phyloP scores from a whole-genome alignment of 441 rosid genomes.

The Croton laevigatus region DNA sequence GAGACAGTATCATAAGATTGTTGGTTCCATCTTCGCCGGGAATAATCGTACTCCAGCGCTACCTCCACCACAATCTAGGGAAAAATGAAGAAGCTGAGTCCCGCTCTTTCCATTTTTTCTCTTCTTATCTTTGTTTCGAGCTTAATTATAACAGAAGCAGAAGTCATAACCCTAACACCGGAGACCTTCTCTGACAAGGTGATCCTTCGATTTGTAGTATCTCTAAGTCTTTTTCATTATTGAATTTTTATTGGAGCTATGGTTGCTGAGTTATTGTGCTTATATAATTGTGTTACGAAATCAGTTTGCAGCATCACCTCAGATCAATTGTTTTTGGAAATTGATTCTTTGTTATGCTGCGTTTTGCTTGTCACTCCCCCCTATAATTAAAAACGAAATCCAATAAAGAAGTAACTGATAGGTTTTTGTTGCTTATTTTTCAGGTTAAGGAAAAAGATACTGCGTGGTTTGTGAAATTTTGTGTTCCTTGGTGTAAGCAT shows the following conservation, averaged over 20 bases:
- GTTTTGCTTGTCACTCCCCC: no score
- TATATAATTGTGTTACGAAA: constrained; percentile 2
- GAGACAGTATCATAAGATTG: neutral
- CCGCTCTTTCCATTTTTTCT: neutral
- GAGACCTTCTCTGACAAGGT: constrained; percentile 97
- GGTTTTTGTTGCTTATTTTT: neutral
- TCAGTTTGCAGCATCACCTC: neutral
- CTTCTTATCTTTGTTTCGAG: neutral
- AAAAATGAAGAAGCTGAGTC: neutral
- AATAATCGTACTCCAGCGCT: neutral
- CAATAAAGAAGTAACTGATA: neutral
- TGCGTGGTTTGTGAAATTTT: constrained; percentile 91
- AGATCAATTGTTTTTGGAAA: no score
- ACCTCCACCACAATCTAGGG: neutral
- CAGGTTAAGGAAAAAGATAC: constrained; percentile 97
- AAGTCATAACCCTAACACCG: constrained; percentile 79
- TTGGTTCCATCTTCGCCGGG: neutral
- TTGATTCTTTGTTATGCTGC: no score
- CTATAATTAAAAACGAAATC: neutral
- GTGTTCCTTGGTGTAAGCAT: constrained; percentile 99
- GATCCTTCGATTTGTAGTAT: neutral
- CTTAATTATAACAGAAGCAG: constrained; percentile 35
- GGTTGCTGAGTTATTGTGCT: neutral
- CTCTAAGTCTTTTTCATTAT: neutral
- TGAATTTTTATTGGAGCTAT: neutral